phyloP scores from a whole-genome alignment of 2,329 filamentous ascomycete species.

The Colletotrichum sublineola region DNA sequence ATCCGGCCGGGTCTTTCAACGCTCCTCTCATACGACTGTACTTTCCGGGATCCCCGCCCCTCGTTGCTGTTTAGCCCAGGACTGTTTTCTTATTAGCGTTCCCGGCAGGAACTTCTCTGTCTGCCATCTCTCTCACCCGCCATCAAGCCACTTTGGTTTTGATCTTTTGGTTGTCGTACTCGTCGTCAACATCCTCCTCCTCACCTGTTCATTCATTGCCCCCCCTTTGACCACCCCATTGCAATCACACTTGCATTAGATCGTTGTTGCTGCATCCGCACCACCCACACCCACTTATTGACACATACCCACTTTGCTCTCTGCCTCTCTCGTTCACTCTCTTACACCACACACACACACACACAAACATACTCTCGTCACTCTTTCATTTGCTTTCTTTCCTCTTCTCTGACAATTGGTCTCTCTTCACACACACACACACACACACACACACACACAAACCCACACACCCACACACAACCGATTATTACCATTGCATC shows the following conservation, averaged over 20 bases:
- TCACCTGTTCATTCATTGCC: background rate
- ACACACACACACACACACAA: too few relatives aligned
- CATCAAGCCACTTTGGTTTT: background rate
- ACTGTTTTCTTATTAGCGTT: constrained; percentile 17
- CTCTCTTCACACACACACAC: background rate
- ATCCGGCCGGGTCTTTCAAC: constrained; percentile 36
- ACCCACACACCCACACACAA: constrained; percentile 14
- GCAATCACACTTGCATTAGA: constrained; percentile 16
- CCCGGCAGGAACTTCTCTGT: background rate
- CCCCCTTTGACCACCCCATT: constrained; percentile 6
- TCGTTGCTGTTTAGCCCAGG: constrained; percentile 15
- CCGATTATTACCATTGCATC: constrained; percentile 33
- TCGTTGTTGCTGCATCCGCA: constrained; percentile 28
- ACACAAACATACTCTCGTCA: background rate
- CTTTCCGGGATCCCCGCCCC: constrained; percentile 33
- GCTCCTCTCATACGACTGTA: constrained; percentile 34
- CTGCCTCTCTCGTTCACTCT: background rate
- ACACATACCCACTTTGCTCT: constrained; percentile 31
- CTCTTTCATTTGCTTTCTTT: constrained; percentile 16
- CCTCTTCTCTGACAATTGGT: constrained; percentile 6
- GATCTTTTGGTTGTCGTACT: background rate
- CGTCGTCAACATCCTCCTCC: constrained; percentile 7
- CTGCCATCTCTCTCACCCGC: constrained; percentile 1
- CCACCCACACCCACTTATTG: constrained; percentile 37
- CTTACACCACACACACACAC: background rate